A percentile compares a stretch with the other conserved stretches of the same genome.
These are phyloP conservation scores for Phylloporus rhodoxanthus DNA, from an alignment of 768 basidiomycete species.

Conservation along the genomic window DNA sequence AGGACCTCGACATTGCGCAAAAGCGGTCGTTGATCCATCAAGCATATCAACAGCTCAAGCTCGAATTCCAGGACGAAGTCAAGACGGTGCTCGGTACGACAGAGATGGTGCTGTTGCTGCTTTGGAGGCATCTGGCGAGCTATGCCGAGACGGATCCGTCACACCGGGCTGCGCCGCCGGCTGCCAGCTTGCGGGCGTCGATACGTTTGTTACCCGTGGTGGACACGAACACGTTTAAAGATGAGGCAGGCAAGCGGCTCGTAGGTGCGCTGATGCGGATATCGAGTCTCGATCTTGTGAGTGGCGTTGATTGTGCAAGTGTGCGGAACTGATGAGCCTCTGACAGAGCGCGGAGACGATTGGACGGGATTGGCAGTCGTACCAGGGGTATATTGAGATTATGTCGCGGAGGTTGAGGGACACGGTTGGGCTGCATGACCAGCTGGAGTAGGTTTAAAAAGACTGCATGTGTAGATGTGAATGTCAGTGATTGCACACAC, in stretches of 20 bases:
- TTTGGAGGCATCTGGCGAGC: constrained; percentile 75
- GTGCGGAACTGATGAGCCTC: constrained; percentile 5
- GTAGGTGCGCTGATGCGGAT: constrained; percentile 51
- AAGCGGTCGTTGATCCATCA: constrained; percentile 61
- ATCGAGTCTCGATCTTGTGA: constrained; percentile 45
- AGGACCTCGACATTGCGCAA: constrained; percentile 63
- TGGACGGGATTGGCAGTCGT: constrained; percentile 53
- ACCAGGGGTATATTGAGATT: constrained; percentile 67
- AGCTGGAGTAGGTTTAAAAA: constrained; percentile 15
- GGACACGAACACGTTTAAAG: constrained; percentile 53
- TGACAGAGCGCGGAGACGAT: constrained; percentile 39
- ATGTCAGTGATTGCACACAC: neutral
- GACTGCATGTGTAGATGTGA: neutral
- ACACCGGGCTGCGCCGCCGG: constrained; percentile 2
- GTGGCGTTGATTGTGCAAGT: constrained; percentile 10
- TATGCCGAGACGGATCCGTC: constrained; percentile 41
- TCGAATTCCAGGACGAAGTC: constrained; percentile 40
- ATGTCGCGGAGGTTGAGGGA: constrained; percentile 70
- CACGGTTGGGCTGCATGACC: constrained; percentile 51
- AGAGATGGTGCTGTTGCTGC: constrained; percentile 73
- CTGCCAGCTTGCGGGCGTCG: constrained; percentile 37
- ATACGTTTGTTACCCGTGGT: constrained; percentile 54
- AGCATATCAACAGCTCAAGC: constrained; percentile 47
- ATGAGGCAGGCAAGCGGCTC: constrained; percentile 51
- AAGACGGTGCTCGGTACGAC: constrained; percentile 59